A percentile compares a stretch with the other conserved stretches of the same genome.
These are phyloP conservation scores for Phascolomyces articulosus DNA, from an alignment of 371 early-diverging fungal species.

Conservation along the genomic window DNA sequence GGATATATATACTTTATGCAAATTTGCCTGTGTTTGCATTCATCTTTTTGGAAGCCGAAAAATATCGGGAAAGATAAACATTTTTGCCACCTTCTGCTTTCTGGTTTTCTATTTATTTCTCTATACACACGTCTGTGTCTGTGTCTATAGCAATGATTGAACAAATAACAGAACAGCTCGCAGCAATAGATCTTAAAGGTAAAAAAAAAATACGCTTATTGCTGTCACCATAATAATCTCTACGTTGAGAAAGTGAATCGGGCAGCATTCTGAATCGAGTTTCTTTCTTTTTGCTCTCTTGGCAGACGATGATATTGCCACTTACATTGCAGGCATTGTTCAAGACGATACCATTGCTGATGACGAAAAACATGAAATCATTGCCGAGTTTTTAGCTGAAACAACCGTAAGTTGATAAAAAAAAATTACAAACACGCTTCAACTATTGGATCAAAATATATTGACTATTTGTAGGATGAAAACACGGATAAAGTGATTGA, in stretches of 20 bases:
- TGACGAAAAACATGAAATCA: conserved; percentile 59
- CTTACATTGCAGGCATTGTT: conserved; percentile 61
- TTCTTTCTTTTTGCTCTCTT: not conserved
- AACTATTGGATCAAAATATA: not conserved
- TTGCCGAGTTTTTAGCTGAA: conserved; percentile 56
- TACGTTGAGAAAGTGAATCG: too few relatives aligned
- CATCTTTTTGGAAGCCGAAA: too few relatives aligned
- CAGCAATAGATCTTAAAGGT: not conserved
- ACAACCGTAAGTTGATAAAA: conserved; percentile 34
- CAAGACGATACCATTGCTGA: conserved; percentile 57
- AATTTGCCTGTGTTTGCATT: too few relatives aligned
- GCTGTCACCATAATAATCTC: too few relatives aligned
- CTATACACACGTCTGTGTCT: too few relatives aligned
- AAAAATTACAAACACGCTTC: not conserved
- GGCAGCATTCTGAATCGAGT: too few relatives aligned
- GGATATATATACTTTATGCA: too few relatives aligned
- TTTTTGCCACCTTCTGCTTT: too few relatives aligned
- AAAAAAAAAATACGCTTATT: not conserved
- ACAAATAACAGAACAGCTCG: not conserved
- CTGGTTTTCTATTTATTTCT: too few relatives aligned
- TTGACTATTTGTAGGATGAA: conserved; percentile 28
- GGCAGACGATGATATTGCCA: conserved; percentile 51
- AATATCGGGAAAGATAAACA: too few relatives aligned
- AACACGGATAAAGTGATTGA: conserved; percentile 39
- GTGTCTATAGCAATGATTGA: not conserved